Percentiles rank a stretch among this genome's conserved stretches.
Conservation (phyloP, 2,329 filamentous ascomycete genomes). For the Colletotrichum sansevieriae region DNA sequence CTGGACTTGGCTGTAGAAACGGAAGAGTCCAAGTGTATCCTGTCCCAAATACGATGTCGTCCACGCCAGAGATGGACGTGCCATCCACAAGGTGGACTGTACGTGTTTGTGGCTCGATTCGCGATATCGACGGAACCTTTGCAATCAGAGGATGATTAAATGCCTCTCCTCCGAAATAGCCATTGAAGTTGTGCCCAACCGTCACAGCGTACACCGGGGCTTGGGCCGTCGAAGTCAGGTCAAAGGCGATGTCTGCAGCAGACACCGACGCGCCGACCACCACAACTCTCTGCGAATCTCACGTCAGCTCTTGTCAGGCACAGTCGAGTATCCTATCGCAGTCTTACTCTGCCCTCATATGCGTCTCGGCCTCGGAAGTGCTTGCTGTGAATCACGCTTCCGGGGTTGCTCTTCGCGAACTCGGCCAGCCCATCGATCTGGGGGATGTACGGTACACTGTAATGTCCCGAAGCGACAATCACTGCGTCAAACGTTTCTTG, state of each 20-base stretch:
- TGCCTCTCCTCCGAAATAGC: conserved; percentile 70
- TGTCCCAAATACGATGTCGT: conserved; percentile 76
- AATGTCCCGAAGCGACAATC: conserved; percentile 71
- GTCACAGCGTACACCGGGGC: conserved; percentile 66
- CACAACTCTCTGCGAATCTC: conserved; percentile 62
- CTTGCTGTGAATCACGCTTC: conserved; percentile 68
- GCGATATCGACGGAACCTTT: conserved; percentile 61
- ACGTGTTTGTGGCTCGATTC: conserved; percentile 53
- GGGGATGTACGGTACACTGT: conserved; percentile 69
- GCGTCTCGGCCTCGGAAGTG: conserved; percentile 61
- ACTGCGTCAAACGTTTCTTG: conserved; percentile 72
- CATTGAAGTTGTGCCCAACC: conserved; percentile 61
- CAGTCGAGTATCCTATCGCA: fast-evolving
- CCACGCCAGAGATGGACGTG: conserved; percentile 63
- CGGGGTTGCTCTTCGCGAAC: conserved; percentile 59
- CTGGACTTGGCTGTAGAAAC: conserved; percentile 64
- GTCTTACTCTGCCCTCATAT: conserved; percentile 59
- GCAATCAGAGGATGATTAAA: conserved; percentile 68
- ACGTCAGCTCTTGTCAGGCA: background rate
- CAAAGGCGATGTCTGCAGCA: conserved; percentile 71
- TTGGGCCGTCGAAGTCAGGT: conserved; percentile 60
- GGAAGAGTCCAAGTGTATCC: conserved; percentile 75
- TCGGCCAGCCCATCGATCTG: conserved; percentile 61
- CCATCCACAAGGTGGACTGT: conserved; percentile 70
- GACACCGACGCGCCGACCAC: conserved; percentile 75